A percentile compares a stretch with the other conserved stretches of the same genome.
These are phyloP conservation scores for Xylaria flabelliformis DNA, from an alignment of 495 filamentous ascomycete species.

Conservation along the genomic window DNA sequence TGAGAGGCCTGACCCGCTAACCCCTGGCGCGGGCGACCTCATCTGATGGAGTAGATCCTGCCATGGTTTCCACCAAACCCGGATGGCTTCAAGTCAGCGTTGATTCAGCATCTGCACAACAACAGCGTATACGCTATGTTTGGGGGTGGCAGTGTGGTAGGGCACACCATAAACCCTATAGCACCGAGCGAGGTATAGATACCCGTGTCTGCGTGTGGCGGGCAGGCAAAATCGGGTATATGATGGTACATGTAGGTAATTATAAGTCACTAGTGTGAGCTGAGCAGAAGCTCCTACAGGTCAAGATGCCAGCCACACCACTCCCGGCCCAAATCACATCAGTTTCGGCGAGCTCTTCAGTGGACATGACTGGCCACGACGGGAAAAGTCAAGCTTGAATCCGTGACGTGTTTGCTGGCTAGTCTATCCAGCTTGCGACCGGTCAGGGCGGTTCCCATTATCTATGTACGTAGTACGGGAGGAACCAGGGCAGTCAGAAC, in stretches of 20 bases:
- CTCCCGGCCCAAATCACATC: constrained; percentile 1
- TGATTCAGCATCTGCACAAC: constrained; percentile 8
- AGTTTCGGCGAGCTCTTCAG: neutral
- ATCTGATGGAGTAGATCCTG: constrained; percentile 15
- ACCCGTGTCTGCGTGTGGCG: neutral
- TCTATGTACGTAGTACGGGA: neutral
- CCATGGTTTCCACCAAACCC: constrained; percentile 17
- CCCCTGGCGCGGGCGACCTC: constrained; percentile 21
- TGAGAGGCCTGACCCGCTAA: neutral
- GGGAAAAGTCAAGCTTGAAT: constrained; percentile 9
- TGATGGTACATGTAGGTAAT: neutral
- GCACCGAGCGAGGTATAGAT: constrained; percentile 1
- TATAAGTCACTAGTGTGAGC: constrained; percentile 11
- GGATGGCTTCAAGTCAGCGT: constrained; percentile 8
- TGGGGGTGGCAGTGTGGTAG: constrained; percentile 8
- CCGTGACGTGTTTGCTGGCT: constrained; percentile 12
- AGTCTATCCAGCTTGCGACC: neutral
- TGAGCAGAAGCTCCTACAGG: neutral
- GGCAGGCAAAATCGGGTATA: neutral
- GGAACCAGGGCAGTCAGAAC: neutral
- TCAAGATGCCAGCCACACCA: constrained; percentile 10
- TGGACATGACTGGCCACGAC: neutral
- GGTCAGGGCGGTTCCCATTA: constrained; percentile 11
- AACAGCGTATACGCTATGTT: neutral
- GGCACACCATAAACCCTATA: neutral